phyloP scores from a whole-genome alignment of 73 alveolate genomes.

The Blepharisma japonicum region DNA sequence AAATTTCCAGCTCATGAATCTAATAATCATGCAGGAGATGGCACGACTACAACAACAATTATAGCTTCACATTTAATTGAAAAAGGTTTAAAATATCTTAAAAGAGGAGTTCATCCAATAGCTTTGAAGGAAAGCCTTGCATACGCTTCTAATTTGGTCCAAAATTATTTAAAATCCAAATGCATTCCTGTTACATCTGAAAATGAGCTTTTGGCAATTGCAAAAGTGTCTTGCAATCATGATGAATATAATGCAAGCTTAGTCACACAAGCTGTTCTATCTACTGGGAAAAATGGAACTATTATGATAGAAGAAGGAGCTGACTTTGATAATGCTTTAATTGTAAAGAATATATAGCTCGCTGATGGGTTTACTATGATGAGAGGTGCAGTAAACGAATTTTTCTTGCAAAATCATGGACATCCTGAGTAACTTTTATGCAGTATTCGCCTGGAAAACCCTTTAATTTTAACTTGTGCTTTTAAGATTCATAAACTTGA shows the following conservation, averaged over 20 bases:
- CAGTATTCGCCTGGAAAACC: slow-evolving; percentile 17
- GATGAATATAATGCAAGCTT: slow-evolving; percentile 35
- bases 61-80: slow-evolving; percentile 55
- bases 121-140: slow-evolving; percentile 33
- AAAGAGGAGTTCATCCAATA: slow-evolving; percentile 41
- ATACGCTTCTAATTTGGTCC: slow-evolving; percentile 31
- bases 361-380: slow-evolving; percentile 15
- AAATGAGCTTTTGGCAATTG: slow-evolving; percentile 28
- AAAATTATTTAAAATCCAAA: slow-evolving; percentile 37
- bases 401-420: background rate
- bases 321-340: background rate
- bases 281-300: slow-evolving; percentile 17
- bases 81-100: slow-evolving; percentile 41
- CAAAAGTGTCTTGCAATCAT: slow-evolving; percentile 39
- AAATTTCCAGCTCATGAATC: slow-evolving; percentile 69
- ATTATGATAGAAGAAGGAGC: slow-evolving; percentile 17
- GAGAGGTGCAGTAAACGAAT: slow-evolving; percentile 23
- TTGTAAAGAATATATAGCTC: background rate
- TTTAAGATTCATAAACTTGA: slow-evolving; percentile 5
- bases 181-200: slow-evolving; percentile 34
- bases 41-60: slow-evolving; percentile 85
- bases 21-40: slow-evolving; percentile 87
- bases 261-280: slow-evolving; percentile 29
- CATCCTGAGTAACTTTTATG: background rate
- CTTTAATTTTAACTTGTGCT: background rate